Evolutionary conservation across 257 asterid species (phyloP).

Genomic region (Solanum okadae): DNA sequence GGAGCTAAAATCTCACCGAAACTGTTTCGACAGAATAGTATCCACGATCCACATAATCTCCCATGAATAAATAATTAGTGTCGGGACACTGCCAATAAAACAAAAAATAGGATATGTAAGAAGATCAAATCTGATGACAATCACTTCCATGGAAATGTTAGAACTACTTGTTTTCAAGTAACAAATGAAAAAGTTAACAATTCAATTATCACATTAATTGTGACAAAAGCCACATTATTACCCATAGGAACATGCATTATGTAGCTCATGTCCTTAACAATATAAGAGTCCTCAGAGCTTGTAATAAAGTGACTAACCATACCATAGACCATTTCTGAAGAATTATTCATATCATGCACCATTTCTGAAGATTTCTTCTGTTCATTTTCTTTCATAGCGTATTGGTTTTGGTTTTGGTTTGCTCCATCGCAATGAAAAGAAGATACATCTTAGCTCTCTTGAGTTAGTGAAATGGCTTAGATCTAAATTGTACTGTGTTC

Average conservation of each 20-base stretch:
- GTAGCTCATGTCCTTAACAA: neutral
- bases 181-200: neutral
- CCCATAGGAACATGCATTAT: neutral
- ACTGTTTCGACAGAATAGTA: conserved; percentile 86
- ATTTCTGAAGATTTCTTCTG: neutral
- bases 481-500: neutral
- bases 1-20: conserved; percentile 31
- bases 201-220: neutral
- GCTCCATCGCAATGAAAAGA: neutral
- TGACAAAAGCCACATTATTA: neutral
- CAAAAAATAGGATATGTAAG: conserved; percentile 1
- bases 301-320: neutral
- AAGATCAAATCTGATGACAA: neutral
- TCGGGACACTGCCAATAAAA: conserved; percentile 64
- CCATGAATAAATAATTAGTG: conserved; percentile 84
- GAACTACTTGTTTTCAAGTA: neutral
- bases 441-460: neutral
- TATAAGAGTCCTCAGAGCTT: neutral
- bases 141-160: neutral
- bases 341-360: neutral
- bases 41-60: conserved; percentile 88
- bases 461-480: neutral
- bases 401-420: neutral
- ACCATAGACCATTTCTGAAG: neutral
- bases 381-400: neutral